Base-by-base conservation (phyloP, 2,329 filamentous ascomycete species). In the Verticillium klebahnii region DNA sequence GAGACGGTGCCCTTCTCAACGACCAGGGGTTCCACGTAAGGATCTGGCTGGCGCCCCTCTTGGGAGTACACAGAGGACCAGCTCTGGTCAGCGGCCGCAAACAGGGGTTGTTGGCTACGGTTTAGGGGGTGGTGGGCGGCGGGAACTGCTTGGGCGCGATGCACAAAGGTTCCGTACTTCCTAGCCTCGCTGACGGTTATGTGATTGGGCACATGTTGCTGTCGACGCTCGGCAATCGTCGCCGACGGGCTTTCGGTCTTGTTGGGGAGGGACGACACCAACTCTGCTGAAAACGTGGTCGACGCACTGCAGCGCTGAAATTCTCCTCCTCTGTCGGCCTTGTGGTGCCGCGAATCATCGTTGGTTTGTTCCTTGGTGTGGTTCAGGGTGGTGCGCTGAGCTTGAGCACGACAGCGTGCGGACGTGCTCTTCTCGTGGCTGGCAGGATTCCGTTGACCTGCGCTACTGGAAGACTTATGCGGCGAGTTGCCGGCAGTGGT, bases 111-210 rank as follows among this genome's bases (percentile, higher is more conserved):
- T 59, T 40, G n/a, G 60, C 34, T 36, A 14, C 58, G n/a, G 60
- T 62, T 50, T n/a, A 50, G 34, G 12, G 67, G 45, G 70, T 66
- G 9, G 65, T 68, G 6, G 73, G 68, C 5, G 71, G 71, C 62
- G 32, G 54, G 25, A 9, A 56, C 57, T 23, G 25, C 52, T 31
- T 34, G 31, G 17, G 36, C 12, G 23, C 60, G 34, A 31, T 61
- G 52, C 36, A 62, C 54, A 17, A 62, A 25, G 32, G 40, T 61
- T 19, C 60, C 61, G 23, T 60, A 62, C 37, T 66, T 63, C 15
- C 60, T 58, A 29, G 37, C 31, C 36, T 63, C 63, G 5, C 61
- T 40, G 19, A 65, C 29, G 19, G 61, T 23, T 29, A 63, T 58
- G 2, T 59, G 56, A 2, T 58, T 59, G 8, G 63, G 60, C 9